Evolutionary conservation across 805 yeast genomes (phyloP).

Genomic region (Starmerella powellii): DNA sequence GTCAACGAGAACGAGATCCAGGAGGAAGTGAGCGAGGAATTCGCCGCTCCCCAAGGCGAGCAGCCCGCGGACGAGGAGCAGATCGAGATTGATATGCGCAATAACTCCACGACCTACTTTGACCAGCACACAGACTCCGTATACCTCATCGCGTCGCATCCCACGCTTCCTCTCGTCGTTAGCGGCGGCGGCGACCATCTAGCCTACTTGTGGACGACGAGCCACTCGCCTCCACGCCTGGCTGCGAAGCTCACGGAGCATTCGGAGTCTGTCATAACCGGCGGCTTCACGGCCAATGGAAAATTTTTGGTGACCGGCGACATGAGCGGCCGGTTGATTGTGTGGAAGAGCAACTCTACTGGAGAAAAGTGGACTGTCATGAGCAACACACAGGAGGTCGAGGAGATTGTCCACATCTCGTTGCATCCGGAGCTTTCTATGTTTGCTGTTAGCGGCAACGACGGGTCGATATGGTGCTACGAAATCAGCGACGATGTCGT

Average conservation of each 20-base stretch:
- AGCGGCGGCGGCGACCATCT: conserved; percentile 92
- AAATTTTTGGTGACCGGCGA: conserved; percentile 76
- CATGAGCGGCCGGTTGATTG: conserved; percentile 78
- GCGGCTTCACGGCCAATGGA: conserved; percentile 77
- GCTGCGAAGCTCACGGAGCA: conserved; percentile 70
- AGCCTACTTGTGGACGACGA: conserved; percentile 82
- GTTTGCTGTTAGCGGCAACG: conserved; percentile 84
- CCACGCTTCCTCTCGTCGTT: conserved; percentile 67
- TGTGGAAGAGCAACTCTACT: conserved; percentile 57
- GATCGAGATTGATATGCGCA: conserved; percentile 73
- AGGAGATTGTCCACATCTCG: conserved; percentile 74
- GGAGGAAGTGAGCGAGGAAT: conserved; percentile 28
- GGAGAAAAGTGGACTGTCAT: conserved; percentile 73
- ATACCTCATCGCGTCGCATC: conserved; percentile 72
- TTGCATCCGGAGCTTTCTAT: conserved; percentile 64
- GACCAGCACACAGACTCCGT: conserved; percentile 84
- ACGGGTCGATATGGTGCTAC: conserved; percentile 92
- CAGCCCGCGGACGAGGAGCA: conserved; percentile 38
- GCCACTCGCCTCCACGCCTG: conserved; percentile 62
- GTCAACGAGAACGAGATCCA: conserved; percentile 25
- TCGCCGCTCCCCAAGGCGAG: too few relatives aligned
- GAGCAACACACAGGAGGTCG: conserved; percentile 71
- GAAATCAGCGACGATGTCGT: conserved; percentile 42
- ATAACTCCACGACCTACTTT: conserved; percentile 80
- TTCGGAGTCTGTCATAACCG: conserved; percentile 75